Base-by-base conservation (phyloP, 192 early-diverging fungal genomes). In the Linderina pennispora region DNA sequence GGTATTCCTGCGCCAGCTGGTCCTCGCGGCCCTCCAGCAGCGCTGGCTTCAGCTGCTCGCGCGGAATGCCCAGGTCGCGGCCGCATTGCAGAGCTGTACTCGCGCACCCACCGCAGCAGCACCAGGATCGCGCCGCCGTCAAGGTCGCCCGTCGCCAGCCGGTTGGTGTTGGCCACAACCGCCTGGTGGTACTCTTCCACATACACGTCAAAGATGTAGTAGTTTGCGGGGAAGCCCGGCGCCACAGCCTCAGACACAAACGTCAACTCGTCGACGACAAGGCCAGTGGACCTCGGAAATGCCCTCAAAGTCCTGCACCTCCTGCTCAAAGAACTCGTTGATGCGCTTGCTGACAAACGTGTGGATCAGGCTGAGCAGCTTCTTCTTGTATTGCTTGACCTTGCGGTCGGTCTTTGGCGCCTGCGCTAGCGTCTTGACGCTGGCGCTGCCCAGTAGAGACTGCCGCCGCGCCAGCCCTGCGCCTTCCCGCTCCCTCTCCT, bases 151-250 rank as follows among this genome's bases (percentile, higher is more conserved):
- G 74, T 56, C 2, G 83, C 82, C 50, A 97, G 82, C 45, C 77
- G 73, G 60, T 90, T 82, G 14, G 89, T 73, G 48, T 84, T 75
- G 19, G 85, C 81, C 43, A 94, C 93, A 2, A 98, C 85, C 22
- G 88, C 80, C 37, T 84, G 84, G 66, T 99, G 97, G 61, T 96
- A 99, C 75, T 94, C 94, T 22, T 93, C 72, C 2, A 98, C 89
- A 65, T 87, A 96, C 49, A 91, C 85, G 31, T 89, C 87, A 64
- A 98, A 97, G n/a, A 97, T 89, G 48, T 86, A 90, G 77, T 91
- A 98, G 23, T 83, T 83, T 37, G 84, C 80, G 6, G 97, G 94
- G 41, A 97, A 94, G 5, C 78, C 77, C 13, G 92, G 90, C 19
- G 79, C 80, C 3, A 99, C 67, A 8, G 92, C 86, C 59, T 98